A percentile compares a stretch with the other conserved stretches of the same genome.
These are phyloP conservation scores for Dendrobium chrysotoxum DNA, from an alignment of 106 monocot species.

Conservation along the genomic window DNA sequence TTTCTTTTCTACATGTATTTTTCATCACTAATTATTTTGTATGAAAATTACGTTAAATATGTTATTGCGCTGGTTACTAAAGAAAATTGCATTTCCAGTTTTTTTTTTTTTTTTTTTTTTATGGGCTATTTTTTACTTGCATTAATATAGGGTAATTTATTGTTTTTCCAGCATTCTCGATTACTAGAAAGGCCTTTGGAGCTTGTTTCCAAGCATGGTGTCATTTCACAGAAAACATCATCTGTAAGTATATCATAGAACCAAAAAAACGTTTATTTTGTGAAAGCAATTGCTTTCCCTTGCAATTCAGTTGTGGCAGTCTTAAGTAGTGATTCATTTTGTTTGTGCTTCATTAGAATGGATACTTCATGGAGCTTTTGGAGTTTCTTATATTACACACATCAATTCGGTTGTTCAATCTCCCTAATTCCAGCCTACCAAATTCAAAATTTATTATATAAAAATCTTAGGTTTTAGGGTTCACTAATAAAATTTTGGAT, in stretches of 20 bases:
- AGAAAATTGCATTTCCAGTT: not conserved
- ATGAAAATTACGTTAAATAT: not conserved
- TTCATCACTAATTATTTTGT: not conserved
- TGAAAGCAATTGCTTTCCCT: not conserved
- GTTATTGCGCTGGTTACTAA: not conserved
- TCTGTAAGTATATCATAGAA: slow-evolving; percentile 38
- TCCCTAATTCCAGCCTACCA: not conserved
- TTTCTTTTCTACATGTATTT: slow-evolving; percentile 1
- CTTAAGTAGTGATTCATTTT: not conserved
- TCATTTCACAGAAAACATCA: slow-evolving; percentile 65
- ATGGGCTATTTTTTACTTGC: not conserved
- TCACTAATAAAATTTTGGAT: not conserved
- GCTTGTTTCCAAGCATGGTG: slow-evolving; percentile 72
- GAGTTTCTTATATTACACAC: not conserved
- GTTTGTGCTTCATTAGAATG: not conserved
- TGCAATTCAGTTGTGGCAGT: not conserved
- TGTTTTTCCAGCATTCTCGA: slow-evolving; percentile 57
- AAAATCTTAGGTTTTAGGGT: not conserved
- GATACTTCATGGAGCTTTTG: not conserved
- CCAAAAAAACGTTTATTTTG: not conserved
- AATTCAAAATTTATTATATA: not conserved
- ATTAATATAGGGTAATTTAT: not conserved
- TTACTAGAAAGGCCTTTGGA: slow-evolving; percentile 81
- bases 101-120: no score
- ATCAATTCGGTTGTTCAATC: not conserved